These are phyloP conservation scores for Melampsora americana DNA, from an alignment of 1,284 basidiomycete species.

Conservation along the genomic window DNA sequence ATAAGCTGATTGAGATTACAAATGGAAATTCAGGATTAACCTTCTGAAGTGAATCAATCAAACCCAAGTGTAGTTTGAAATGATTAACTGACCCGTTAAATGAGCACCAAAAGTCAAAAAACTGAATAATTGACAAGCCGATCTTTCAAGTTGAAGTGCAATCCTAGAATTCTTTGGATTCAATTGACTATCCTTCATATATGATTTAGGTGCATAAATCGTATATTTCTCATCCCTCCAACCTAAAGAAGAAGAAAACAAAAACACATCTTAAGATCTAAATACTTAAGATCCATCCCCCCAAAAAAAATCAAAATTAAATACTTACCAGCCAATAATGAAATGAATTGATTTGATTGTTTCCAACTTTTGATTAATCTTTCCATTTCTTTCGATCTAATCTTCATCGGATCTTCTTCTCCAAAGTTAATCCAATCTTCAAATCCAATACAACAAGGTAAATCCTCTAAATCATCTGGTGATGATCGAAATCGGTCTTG, in stretches of 20 bases:
- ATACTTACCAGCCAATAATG: slow-evolving; percentile 55
- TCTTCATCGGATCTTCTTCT: slow-evolving; percentile 53
- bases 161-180: slow-evolving; percentile 59
- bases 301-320: neutral
- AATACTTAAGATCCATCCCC: no score
- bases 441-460: slow-evolving; percentile 54
- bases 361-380: slow-evolving; percentile 54
- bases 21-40: no score
- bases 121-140: slow-evolving; percentile 83
- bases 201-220: slow-evolving; percentile 66
- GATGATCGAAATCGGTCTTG: neutral
- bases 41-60: no score
- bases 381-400: slow-evolving; percentile 53
- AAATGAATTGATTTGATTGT: slow-evolving; percentile 53
- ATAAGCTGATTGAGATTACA: slow-evolving; percentile 48
- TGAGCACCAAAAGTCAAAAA: slow-evolving; percentile 83
- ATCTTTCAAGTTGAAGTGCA: slow-evolving; percentile 81
- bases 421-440: slow-evolving; percentile 66
- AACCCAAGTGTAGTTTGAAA: neutral
- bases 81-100: slow-evolving; percentile 58
- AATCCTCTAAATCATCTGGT: no score
- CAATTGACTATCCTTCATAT: no score
- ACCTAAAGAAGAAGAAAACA: slow-evolving; percentile 53
- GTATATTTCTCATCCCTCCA: slow-evolving; percentile 83
- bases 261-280: no score